Conservation (phyloP, 495 filamentous ascomycete genomes). For the Lineolata rhizophorae region DNA sequence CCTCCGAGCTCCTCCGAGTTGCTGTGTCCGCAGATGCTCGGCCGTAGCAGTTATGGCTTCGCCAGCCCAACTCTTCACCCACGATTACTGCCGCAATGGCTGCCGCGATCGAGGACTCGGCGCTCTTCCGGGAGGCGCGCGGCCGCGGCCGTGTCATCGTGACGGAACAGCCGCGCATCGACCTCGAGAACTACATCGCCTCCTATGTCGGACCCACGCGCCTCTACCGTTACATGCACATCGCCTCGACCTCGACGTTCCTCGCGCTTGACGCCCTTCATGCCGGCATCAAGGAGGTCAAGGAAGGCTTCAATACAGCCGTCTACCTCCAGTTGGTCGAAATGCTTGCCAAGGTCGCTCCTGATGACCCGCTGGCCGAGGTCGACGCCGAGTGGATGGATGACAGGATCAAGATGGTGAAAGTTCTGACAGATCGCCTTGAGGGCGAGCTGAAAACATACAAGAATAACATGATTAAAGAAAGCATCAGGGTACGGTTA, state of each 20-base stretch:
- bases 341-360: conserved; percentile 25
- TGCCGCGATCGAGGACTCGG: too few species aligned
- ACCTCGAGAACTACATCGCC: not conserved
- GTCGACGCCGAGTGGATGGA: conserved; percentile 53
- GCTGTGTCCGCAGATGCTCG: too few species aligned
- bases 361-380: conserved; percentile 41
- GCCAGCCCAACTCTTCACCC: too few species aligned
- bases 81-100: too few species aligned
- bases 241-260: conserved; percentile 54
- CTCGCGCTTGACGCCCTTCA: conserved; percentile 67
- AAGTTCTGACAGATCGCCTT: conserved; percentile 44
- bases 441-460: conserved; percentile 74
- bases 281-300: conserved; percentile 53
- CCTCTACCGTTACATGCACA: conserved; percentile 58
- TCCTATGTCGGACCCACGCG: conserved; percentile 23
- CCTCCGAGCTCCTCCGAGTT: too few species aligned
- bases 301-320: conserved; percentile 47
- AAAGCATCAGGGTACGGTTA: conserved; percentile 59
- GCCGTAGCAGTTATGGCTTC: too few species aligned
- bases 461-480: conserved; percentile 94
- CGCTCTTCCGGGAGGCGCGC: too few species aligned
- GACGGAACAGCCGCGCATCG: not conserved
- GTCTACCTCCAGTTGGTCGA: conserved; percentile 50
- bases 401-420: conserved; percentile 35
- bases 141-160: too few species aligned